phyloP scores from a whole-genome alignment of 768 basidiomycete genomes.

The Leccinum longicurvipes region DNA sequence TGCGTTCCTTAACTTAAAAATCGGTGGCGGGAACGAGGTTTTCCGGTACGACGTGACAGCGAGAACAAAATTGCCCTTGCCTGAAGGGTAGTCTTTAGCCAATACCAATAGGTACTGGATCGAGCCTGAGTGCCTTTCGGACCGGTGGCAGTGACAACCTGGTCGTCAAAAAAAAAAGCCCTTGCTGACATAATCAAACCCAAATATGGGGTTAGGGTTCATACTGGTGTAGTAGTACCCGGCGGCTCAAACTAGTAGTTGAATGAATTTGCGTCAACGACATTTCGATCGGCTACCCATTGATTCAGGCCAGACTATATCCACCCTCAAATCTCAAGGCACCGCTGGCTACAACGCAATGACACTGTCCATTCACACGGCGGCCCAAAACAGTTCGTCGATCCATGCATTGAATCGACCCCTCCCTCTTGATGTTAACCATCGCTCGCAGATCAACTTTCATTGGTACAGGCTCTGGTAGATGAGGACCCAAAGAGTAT shows the following conservation, averaged over 20 bases:
- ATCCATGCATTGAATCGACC: neutral
- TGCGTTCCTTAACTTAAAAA: neutral
- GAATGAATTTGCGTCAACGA: neutral
- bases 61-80: too few relatives aligned
- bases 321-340: neutral
- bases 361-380: slow-evolving; percentile 53
- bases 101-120: too few relatives aligned
- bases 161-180: neutral
- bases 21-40: slow-evolving; percentile 1
- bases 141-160: too few relatives aligned
- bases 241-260: neutral
- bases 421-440: neutral
- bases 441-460: slow-evolving; percentile 55
- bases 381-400: slow-evolving; percentile 62
- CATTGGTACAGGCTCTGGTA: slow-evolving; percentile 64
- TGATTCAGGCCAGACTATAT: neutral
- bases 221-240: neutral
- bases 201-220: slow-evolving; percentile 24
- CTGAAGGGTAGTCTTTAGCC: too few relatives aligned
- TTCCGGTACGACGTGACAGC: too few relatives aligned
- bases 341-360: slow-evolving; percentile 22
- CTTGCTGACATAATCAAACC: slow-evolving; percentile 14
- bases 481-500: slow-evolving; percentile 59
- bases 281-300: neutral
- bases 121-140: too few relatives aligned